A percentile compares a stretch with the other conserved stretches of the same genome.
Conservation (phyloP, 2,329 filamentous ascomycete genomes). For the Scortechinia acanthostroma region DNA sequence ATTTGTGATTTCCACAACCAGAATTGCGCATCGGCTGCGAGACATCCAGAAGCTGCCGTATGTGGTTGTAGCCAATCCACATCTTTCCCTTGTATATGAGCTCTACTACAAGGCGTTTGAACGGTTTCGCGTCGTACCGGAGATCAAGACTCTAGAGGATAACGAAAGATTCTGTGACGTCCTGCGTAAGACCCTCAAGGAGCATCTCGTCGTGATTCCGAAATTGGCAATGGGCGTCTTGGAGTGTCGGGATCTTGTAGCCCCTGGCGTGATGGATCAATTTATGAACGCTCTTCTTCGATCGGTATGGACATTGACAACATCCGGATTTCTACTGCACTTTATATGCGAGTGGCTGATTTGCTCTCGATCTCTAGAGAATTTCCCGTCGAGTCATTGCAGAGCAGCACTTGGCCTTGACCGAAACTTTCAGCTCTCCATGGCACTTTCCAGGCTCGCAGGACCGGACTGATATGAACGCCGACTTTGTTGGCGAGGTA, state of each 20-base stretch:
- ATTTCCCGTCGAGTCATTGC: constrained; percentile 95
- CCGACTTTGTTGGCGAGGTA: constrained; percentile 90
- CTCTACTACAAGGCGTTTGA: constrained; percentile 97
- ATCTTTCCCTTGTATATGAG: constrained; percentile 92
- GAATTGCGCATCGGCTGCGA: constrained; percentile 85
- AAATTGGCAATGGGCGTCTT: constrained; percentile 90
- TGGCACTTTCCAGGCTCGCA: constrained; percentile 81
- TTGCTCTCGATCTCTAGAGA: constrained; percentile 48
- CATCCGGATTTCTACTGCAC: constrained; percentile 1
- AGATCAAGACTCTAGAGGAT: constrained; percentile 79
- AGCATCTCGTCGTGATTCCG: constrained; percentile 89
- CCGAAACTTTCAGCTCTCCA: constrained; percentile 84
- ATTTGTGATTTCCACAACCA: constrained; percentile 29
- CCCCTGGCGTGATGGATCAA: constrained; percentile 72
- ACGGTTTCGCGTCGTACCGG: constrained; percentile 73
- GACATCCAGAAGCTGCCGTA: constrained; percentile 97
- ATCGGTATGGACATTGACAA: constrained; percentile 54
- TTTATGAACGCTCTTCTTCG: constrained; percentile 93
- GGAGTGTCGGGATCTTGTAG: constrained; percentile 79
- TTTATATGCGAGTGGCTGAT: too few relatives aligned
- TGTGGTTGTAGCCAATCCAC: constrained; percentile 87
- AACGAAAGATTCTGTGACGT: constrained; percentile 82
- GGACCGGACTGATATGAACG: constrained; percentile 37
- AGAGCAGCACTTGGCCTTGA: constrained; percentile 90
- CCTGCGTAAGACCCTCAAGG: constrained; percentile 71